Evolutionary conservation across 345 rosid species (phyloP), one percentile per base, ranked within the genome.

Genomic region (Eucalyptus viminalis): DNA sequence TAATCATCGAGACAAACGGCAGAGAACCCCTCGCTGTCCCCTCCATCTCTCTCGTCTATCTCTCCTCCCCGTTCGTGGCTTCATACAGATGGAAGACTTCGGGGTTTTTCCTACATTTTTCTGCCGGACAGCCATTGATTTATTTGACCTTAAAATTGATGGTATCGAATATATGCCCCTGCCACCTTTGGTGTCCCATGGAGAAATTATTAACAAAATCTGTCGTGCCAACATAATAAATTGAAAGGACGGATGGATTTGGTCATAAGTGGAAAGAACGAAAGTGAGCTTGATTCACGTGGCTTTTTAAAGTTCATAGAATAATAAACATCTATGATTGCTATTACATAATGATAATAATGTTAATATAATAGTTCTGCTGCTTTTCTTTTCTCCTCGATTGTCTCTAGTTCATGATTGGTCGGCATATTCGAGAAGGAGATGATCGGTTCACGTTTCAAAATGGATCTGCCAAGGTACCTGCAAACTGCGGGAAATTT

Each of bases 1-100:
- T 87, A 45, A 92, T 54, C 97, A 95, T 95, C 34, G 94, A 95
- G 43, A 87, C 87, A 44, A 89, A 67, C 31, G 94, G 94, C 49
- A 65, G 19, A 14, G 72, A 65, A 65, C 17, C 34, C 34, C 34
- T 29, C 72, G 72, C 72, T 7, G 34, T 60, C 69, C 69, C 69
- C 31, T 27, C 69, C 69, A 60, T 60, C 69, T 60, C 31, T 60
- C 67, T 27, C 67, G 31, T 27, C 69, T 49, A 4, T 49, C 50
- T 49, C 50, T 49, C 50, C 50, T 49, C 15, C 50, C 50, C 50
- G 15, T 49, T 49, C 50, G 50, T 49, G 50, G 50, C 50, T 49
- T 49, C 50, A 2, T 49, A 49, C 50, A 0, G 50, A 49, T 49
- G 50, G 50, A 49, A 49, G 50, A 49, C 50, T 49, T 49, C 50